A percentile compares a stretch with the other conserved stretches of the same genome.
These are phyloP conservation scores for Eucalyptus caleyi DNA, from an alignment of 345 rosid species.

Conservation along the genomic window DNA sequence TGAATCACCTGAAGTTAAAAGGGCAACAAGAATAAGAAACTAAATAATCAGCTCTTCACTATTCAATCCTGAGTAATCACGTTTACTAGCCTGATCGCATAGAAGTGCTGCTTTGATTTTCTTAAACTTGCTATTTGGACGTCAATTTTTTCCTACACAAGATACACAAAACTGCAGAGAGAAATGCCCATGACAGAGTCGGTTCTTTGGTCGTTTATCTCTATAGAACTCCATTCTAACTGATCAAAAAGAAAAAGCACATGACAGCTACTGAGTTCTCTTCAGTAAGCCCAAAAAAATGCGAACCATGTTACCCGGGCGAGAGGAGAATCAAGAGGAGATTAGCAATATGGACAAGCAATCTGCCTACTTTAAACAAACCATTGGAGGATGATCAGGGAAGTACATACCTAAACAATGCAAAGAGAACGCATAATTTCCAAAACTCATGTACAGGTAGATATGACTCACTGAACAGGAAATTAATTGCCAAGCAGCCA, in stretches of 20 bases:
- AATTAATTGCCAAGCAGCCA: not conserved
- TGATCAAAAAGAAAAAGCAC: not conserved
- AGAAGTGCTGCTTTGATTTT: not conserved
- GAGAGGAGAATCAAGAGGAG: not conserved
- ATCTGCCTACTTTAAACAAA: rapidly evolving
- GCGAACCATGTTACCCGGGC: not conserved
- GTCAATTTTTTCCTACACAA: not conserved
- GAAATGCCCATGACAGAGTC: not conserved
- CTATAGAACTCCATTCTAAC: not conserved
- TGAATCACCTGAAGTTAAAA: too few relatives aligned
- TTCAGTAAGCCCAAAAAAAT: not conserved
- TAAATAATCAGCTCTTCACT: not conserved
- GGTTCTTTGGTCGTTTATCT: not conserved
- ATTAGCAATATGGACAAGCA: not conserved
- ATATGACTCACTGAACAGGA: not conserved
- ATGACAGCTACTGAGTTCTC: not conserved
- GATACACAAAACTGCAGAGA: not conserved
- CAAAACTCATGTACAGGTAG: rapidly evolving
- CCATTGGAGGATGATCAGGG: not conserved
- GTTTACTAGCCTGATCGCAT: not conserved
- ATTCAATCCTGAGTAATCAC: not conserved
- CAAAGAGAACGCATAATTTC: not conserved
- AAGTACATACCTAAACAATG: not conserved
- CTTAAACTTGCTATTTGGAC: not conserved
- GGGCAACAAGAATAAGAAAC: too few relatives aligned